Conservation (phyloP, 352 stramenopile species). For the Proteromonas lacertae region DNA sequence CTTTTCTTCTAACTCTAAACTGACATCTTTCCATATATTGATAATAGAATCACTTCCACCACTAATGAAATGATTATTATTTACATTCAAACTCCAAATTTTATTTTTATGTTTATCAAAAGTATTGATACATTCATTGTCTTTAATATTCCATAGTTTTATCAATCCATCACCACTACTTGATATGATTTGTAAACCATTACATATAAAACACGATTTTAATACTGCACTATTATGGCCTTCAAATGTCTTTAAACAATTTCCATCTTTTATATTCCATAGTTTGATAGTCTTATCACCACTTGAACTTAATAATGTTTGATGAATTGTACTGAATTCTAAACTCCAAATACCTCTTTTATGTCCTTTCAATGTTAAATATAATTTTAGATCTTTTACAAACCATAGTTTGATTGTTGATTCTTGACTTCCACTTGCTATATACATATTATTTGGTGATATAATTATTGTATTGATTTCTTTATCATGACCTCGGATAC, state of each 20-base stretch:
- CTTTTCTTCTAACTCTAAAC: no score
- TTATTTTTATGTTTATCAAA: slow-evolving; percentile 82
- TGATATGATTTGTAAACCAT: slow-evolving; percentile 63
- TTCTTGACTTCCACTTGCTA: slow-evolving; percentile 82
- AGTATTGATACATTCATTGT: slow-evolving; percentile 77
- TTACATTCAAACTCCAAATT: slow-evolving; percentile 82
- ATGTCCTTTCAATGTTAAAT: slow-evolving; percentile 68
- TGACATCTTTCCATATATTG: no score
- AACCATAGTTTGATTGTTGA: slow-evolving; percentile 89
- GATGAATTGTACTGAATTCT: slow-evolving; percentile 68
- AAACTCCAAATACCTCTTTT: slow-evolving; percentile 83
- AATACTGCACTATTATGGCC: slow-evolving; percentile 44
- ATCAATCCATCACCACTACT: slow-evolving; percentile 72
- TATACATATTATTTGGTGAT: slow-evolving; percentile 76
- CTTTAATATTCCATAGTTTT: slow-evolving; percentile 90
- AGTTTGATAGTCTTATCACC: slow-evolving; percentile 82
- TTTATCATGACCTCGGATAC: slow-evolving; percentile 47
- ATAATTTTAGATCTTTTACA: slow-evolving; percentile 34
- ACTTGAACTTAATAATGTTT: slow-evolving; percentile 63
- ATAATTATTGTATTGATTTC: slow-evolving; percentile 76
- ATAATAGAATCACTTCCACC: no score
- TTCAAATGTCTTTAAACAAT: slow-evolving; percentile 74
- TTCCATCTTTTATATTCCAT: slow-evolving; percentile 71
- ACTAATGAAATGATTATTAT: no score
- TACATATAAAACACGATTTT: slow-evolving; percentile 40